These are phyloP conservation scores for Silene coronaria DNA, from an alignment of 179 eudicot genomes.

Conservation along the genomic window DNA sequence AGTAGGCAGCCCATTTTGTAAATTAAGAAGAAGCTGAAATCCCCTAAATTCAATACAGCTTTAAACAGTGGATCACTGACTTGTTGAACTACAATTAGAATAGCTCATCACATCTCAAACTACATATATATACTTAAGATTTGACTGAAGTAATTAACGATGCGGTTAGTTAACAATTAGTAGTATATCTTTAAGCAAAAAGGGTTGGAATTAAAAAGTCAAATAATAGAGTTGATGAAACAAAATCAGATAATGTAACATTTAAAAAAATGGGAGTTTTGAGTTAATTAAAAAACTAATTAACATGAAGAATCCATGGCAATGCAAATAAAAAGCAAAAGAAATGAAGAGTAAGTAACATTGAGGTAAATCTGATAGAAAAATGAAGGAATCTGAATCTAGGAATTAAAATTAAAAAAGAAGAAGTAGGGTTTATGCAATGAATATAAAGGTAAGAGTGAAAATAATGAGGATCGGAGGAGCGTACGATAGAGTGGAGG, in stretches of 20 bases:
- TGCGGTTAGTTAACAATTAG: neutral
- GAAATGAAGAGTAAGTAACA: too few relatives aligned
- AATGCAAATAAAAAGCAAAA: neutral
- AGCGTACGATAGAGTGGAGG: neutral
- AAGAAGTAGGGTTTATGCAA: neutral
- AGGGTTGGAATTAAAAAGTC: neutral
- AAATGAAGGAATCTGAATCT: neutral
- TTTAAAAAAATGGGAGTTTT: neutral
- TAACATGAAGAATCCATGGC: neutral
- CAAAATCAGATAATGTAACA: too few relatives aligned
- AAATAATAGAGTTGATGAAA: neutral
- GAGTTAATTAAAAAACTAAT: neutral
- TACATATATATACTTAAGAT: too few relatives aligned
- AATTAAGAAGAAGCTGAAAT: neutral
- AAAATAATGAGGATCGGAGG: neutral
- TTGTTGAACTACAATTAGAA: neutral
- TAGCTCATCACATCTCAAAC: neutral
- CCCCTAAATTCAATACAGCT: neutral
- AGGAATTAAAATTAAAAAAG: neutral
- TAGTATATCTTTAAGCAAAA: conserved; percentile 1
- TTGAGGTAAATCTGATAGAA: neutral
- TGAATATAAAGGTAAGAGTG: neutral
- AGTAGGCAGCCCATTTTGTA: neutral
- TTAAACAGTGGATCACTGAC: neutral
- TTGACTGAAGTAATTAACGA: neutral